Evolutionary conservation across 768 basidiomycete species (phyloP).

Genomic region (Panaeolus papilionaceus): DNA sequence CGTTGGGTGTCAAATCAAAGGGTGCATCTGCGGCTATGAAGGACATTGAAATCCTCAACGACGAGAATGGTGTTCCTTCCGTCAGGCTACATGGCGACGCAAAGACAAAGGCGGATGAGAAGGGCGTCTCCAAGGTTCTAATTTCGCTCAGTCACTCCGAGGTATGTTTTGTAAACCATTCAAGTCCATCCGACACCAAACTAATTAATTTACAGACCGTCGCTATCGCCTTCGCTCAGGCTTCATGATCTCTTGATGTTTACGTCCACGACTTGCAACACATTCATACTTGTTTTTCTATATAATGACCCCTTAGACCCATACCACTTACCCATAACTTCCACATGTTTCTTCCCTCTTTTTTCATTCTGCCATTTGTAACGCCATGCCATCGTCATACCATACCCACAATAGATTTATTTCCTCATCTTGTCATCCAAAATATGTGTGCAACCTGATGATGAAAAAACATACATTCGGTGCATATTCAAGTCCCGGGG

Average conservation of each 20-base stretch:
- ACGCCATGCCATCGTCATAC: constrained; percentile 5
- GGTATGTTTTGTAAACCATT: constrained; percentile 48
- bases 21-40: constrained; percentile 96
- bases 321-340: not conserved
- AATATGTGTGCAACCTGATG: not conserved
- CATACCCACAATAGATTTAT: constrained; percentile 27
- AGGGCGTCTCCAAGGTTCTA: constrained; percentile 76
- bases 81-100: constrained; percentile 85
- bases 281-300: not conserved
- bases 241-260: constrained; percentile 38
- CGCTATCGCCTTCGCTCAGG: constrained; percentile 89
- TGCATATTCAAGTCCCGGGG: not conserved
- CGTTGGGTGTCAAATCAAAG: constrained; percentile 86
- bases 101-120: constrained; percentile 68
- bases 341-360: constrained; percentile 11
- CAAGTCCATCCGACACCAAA: not conserved
- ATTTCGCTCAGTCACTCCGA: constrained; percentile 95
- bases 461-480: too few relatives aligned
- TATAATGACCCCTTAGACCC: not conserved
- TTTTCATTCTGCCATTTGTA: constrained; percentile 10
- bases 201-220: constrained; percentile 58
- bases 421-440: not conserved
- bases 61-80: constrained; percentile 77
- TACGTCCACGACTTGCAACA: not conserved
- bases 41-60: constrained; percentile 94